Evolutionary conservation across 2,329 filamentous ascomycete genomes (phyloP).

Genomic region (Shiraia bambusicola): DNA sequence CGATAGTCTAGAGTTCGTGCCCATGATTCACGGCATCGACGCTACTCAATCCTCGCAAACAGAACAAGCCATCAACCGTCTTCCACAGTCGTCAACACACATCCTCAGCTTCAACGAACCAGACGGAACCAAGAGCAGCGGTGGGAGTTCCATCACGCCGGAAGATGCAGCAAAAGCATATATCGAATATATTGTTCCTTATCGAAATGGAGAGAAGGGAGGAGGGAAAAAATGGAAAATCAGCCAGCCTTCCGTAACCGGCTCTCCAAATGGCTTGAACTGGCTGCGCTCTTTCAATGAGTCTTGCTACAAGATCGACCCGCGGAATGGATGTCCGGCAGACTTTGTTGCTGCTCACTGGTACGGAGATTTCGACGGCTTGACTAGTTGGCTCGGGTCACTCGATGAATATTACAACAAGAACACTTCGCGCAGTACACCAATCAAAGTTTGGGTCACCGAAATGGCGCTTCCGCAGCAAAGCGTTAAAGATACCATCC

Average conservation of each 20-base stretch:
- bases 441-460: conserved; percentile 68
- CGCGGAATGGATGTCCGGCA: conserved; percentile 47
- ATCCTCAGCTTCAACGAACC: conserved; percentile 80
- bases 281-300: conserved; percentile 70
- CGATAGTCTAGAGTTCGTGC: conserved; percentile 68
- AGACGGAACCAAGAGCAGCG: conserved; percentile 58
- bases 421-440: conserved; percentile 51
- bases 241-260: conserved; percentile 69
- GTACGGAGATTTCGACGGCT: conserved; percentile 67
- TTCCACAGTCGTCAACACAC: conserved; percentile 63
- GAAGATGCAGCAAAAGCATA: conserved; percentile 66
- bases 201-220: conserved; percentile 54
- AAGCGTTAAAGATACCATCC: conserved; percentile 59
- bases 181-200: conserved; percentile 70
- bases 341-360: conserved; percentile 57
- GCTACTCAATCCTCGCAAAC: conserved; percentile 48
- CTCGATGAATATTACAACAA: conserved; percentile 53
- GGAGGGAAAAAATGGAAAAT: conserved; percentile 58
- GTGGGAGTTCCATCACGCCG: conserved; percentile 66
- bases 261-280: conserved; percentile 59
- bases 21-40: conserved; percentile 73
- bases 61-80: conserved; percentile 59
- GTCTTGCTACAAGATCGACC: conserved; percentile 51
- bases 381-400: conserved; percentile 66
- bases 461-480: conserved; percentile 68